phyloP scores from a whole-genome alignment of 257 asterid genomes.

The Dorcoceras hygrometricum region DNA sequence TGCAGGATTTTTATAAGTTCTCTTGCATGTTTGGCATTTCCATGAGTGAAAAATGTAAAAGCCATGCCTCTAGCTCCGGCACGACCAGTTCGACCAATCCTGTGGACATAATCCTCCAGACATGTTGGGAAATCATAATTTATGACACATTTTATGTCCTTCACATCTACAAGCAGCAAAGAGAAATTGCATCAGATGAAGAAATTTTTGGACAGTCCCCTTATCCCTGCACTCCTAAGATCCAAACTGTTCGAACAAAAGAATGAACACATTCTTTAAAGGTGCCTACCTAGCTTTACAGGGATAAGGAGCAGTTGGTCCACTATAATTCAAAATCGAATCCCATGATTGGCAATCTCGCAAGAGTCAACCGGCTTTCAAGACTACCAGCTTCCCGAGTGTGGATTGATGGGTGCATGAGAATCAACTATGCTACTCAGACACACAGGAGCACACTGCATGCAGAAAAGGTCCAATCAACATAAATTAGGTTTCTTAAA shows the following conservation, averaged over 20 bases:
- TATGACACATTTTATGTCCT: constrained; percentile 87
- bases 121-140: constrained; percentile 85
- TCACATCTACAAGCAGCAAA: constrained; percentile 66
- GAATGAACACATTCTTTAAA: constrained; percentile 65
- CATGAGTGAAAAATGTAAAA: constrained; percentile 73
- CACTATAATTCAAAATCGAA: constrained; percentile 42
- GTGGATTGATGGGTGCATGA: constrained; percentile 79
- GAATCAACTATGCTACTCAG: constrained; percentile 47
- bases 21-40: constrained; percentile 61
- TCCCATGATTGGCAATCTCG: constrained; percentile 45
- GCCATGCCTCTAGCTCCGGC: constrained; percentile 91
- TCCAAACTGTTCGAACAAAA: constrained; percentile 45
- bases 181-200: constrained; percentile 23
- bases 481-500: constrained; percentile 16
- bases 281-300: constrained; percentile 96
- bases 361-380: constrained; percentile 92
- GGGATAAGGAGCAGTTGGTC: constrained; percentile 94
- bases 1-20: constrained; percentile 72
- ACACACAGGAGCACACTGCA: constrained; percentile 40
- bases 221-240: constrained; percentile 91
- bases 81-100: constrained; percentile 97
- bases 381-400: constrained; percentile 67
- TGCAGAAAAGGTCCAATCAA: constrained; percentile 15
- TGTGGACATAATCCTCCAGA: constrained; percentile 91
- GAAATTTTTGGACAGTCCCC: constrained; percentile 48